These are phyloP conservation scores for Populus pruinosa DNA, from an alignment of 345 rosid genomes.

Conservation along the genomic window DNA sequence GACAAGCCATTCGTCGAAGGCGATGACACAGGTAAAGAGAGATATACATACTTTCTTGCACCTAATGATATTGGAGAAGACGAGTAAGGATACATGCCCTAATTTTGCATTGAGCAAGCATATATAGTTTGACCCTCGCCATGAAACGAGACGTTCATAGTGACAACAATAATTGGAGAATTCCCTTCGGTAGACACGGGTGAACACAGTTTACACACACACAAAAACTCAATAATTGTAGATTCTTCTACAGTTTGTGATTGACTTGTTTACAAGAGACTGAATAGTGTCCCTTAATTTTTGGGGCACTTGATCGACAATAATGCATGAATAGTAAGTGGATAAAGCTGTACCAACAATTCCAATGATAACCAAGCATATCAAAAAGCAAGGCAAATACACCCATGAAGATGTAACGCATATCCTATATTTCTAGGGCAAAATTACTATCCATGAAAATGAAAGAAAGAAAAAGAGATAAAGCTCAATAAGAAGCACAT, in stretches of 20 bases:
- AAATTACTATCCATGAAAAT: constrained; percentile 11
- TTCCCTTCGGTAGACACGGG: not conserved
- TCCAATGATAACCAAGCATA: constrained; percentile 20
- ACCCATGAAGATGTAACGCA: not conserved
- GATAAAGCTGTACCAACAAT: constrained; percentile 25
- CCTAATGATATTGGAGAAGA: not conserved
- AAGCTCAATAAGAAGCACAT: constrained; percentile 1
- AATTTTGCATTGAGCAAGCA: no score
- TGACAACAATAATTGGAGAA: constrained; percentile 25
- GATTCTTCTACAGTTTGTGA: constrained; percentile 23
- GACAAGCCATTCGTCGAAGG: not conserved
- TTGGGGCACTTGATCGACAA: constrained; percentile 35
- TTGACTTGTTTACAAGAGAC: constrained; percentile 9
- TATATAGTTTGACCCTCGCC: no score
- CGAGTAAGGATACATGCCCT: not conserved
- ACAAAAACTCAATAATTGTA: constrained; percentile 14
- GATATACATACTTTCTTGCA: not conserved
- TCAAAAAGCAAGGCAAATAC: not conserved
- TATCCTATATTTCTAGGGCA: not conserved
- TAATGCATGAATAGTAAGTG: constrained; percentile 34
- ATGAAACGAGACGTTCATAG: constrained; percentile 6
- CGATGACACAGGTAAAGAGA: not conserved
- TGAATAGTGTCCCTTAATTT: constrained; percentile 24
- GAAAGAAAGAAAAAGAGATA: constrained; percentile 3
- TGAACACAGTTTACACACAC: not conserved